A percentile compares a stretch with the other conserved stretches of the same genome.
phyloP scores from a whole-genome alignment of 257 asterid species.

The Nicotiana otophora region DNA sequence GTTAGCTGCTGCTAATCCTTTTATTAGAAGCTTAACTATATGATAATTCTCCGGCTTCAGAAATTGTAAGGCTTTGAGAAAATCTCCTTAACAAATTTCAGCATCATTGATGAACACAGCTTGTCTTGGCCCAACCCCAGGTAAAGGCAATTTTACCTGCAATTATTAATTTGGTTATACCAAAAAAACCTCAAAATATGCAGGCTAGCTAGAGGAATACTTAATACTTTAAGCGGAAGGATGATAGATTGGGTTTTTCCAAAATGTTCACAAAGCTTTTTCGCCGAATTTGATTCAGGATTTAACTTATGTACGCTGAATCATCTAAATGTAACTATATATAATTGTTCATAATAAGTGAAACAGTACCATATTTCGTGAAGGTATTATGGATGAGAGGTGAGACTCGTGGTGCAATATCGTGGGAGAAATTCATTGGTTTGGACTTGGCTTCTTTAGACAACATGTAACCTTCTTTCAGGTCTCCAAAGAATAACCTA shows the following conservation, averaged over 20 bases:
- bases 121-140: constrained; percentile 47
- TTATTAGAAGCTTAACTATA: constrained; percentile 20
- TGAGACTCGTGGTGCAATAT: constrained; percentile 15
- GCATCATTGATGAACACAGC: constrained; percentile 33
- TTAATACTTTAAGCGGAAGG: background rate
- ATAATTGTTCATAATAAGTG: background rate
- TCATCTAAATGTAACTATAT: background rate
- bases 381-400: constrained; percentile 17
- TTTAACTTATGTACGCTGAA: background rate
- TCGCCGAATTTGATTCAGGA: too few relatives aligned
- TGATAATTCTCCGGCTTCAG: constrained; percentile 30
- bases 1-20: constrained; percentile 37
- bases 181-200: background rate
- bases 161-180: background rate
- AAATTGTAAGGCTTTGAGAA: constrained; percentile 32
- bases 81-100: constrained; percentile 30
- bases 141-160: constrained; percentile 39
- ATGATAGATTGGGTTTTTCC: too few relatives aligned
- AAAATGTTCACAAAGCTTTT: too few relatives aligned
- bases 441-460: constrained; percentile 17
- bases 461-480: constrained; percentile 12
- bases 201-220: background rate
- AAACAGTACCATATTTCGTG: constrained; percentile 14
- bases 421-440: constrained; percentile 16
- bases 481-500: constrained; percentile 21